Base-by-base conservation (phyloP, 208 protist genomes). In the Kentomonas sorsogonicus region DNA sequence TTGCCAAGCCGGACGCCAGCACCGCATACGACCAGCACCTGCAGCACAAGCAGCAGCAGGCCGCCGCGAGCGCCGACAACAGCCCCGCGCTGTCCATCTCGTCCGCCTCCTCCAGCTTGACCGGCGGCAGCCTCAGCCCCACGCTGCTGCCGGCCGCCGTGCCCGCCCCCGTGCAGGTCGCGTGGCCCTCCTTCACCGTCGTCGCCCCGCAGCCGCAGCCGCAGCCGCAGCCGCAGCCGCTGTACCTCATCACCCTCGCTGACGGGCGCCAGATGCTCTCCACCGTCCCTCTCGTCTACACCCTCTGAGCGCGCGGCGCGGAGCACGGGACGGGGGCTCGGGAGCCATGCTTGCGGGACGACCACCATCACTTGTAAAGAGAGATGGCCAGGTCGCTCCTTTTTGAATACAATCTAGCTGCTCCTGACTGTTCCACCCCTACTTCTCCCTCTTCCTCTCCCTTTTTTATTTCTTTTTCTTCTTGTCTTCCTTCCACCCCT, bases 1-100 rank as follows among this genome's bases (percentile, higher is more conserved):
- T 79, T 34, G 79, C 83, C 10, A 72, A 82, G 40, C 69, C 71
- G 3, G 69, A 72, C 43, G 76, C 75, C 26, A 83, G 69, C 43
- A 58, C 55, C 38, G 50, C 64, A 0, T 60, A 69, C 30, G 51
- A 43, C 20, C 18, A 30, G 11, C 40, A 45, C 20, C 33, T 45
- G 16, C 41, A 46, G 50, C 50, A 36, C 33, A 5, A 36, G 38
- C 38, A n/a, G 9, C 38, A 43, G 38, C 38, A 43, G 38, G 13
- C 3, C 9, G 38, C 33, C 51, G 34, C 34, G 33, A 18, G 33
- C 51, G 30, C 26, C 34, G 33, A 33, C 16, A 36, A 45, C 20
- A 45, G 33, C 7, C 18, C 51, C 10, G n/a, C n/a, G n/a, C n/a
- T n/a, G n/a, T n/a, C n/a, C n/a, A 3, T 16, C 34, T 43, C 34